Evolutionary conservation across 2,329 filamentous ascomycete genomes (phyloP), one percentile per base, ranked within the genome.

Genomic region (Fusarium sp.): DNA sequence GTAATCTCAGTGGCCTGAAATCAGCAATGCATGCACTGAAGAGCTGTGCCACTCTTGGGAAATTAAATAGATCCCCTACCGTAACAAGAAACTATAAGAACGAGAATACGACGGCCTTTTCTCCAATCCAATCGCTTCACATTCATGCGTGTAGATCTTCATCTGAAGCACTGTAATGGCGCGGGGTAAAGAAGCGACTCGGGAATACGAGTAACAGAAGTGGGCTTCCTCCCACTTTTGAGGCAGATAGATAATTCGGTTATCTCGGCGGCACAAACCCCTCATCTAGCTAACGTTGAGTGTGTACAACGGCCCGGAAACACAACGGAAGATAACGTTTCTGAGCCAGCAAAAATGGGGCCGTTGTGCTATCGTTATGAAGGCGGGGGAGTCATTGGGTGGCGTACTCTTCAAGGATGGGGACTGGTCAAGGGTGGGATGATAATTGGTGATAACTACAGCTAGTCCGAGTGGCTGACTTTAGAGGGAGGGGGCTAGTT

Each of bases 191-290:
- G 18, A 11, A 41, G 20, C 7, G 13, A 28, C 6, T 18, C 13
- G 18, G 28, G n/a, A 31, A 33, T 53, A 39, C 28, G 26, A 39
- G 18, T 53, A 39, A 39, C 45, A 33, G 35, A 55, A 60, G 57
- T 60, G 57, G 57, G 57, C 45, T 28, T 20, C 11, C 56, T 39
- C 57, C 57, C 57, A 60, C 47, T 60, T 30, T 55, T 18, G 45
- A 53, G 2, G 1, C 5, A 20, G 30, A 36, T 54, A 60, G 45
- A 54, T 20, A 41, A n/a, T 24, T 54, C 47, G 57, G 57, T 24
- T 24, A 30, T 47, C 38, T 53, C 56, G 44, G 26, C 44, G 18
- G 28, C 13, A 24, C n/a, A 50, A 39, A 54, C 57, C 57, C 57
- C 57, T 60, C 57, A 38, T 50, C 9, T 10, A 38, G 36, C 9